A percentile compares a stretch with the other conserved stretches of the same genome.
phyloP scores from a whole-genome alignment of 1,139 yeast species.

The Saccharomyces hybrid region DNA sequence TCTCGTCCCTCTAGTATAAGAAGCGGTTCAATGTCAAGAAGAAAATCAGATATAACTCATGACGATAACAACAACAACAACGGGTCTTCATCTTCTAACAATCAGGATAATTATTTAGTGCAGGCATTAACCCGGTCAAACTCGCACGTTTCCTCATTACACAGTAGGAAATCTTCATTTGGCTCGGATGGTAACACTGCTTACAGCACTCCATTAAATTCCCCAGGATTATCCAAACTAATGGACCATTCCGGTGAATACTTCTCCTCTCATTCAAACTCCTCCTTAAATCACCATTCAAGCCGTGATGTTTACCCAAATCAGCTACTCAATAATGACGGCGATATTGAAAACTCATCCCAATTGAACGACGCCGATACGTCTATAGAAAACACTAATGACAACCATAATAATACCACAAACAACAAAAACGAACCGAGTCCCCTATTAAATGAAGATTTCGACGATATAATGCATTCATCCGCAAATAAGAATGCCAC shows the following conservation, averaged over 20 bases:
- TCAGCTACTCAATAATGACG: neutral
- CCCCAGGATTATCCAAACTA: conserved; percentile 23
- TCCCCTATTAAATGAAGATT: neutral
- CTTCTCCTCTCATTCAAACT: neutral
- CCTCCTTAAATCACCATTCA: neutral
- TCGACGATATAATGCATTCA: neutral
- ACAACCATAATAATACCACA: neutral
- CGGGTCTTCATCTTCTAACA: neutral
- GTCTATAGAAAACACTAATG: conserved; percentile 4
- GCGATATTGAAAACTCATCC: neutral
- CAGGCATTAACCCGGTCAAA: conserved; percentile 12
- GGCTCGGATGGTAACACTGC: conserved; percentile 25
- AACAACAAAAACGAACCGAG: conserved; percentile 1
- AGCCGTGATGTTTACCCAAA: neutral
- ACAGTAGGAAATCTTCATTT: conserved; percentile 27
- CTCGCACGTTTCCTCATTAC: conserved; percentile 24
- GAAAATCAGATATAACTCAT: conserved; percentile 15
- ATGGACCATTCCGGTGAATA: conserved; percentile 6
- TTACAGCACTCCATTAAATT: conserved; percentile 27
- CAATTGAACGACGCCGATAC: conserved; percentile 9
- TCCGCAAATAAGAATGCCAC: conserved; percentile 1
- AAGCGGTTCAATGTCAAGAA: conserved; percentile 17
- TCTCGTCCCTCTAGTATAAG: conserved; percentile 22
- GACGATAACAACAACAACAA: conserved; percentile 2
- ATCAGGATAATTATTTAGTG: neutral